These are phyloP conservation scores for Acanthamoeba healyi DNA, from an alignment of 208 protist genomes.

Conservation along the genomic window DNA sequence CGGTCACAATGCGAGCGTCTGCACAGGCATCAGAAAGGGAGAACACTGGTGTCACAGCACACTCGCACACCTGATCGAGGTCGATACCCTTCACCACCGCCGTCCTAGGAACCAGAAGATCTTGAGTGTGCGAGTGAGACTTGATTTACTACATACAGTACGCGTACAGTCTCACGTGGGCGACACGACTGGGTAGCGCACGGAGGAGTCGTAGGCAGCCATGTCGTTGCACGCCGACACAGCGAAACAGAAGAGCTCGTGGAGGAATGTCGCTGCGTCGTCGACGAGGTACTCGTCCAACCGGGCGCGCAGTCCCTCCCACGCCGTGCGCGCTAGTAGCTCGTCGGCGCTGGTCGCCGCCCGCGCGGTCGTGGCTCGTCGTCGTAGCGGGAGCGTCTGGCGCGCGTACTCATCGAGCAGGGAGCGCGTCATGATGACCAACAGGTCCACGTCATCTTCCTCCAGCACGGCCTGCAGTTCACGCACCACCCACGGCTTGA, in stretches of 20 bases:
- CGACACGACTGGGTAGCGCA: constrained; percentile 38
- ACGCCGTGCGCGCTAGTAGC: not conserved
- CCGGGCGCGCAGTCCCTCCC: not conserved
- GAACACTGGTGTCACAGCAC: too few relatives aligned
- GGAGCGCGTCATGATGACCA: constrained; percentile 14
- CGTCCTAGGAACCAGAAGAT: too few relatives aligned
- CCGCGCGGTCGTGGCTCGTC: not conserved
- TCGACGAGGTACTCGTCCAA: constrained; percentile 67
- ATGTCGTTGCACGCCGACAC: not conserved
- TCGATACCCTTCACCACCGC: too few relatives aligned
- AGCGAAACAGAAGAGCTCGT: constrained; percentile 63
- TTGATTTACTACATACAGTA: too few relatives aligned
- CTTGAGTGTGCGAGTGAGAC: too few relatives aligned
- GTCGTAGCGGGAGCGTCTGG: not conserved
- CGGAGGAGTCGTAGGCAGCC: not conserved
- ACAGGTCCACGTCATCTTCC: constrained; percentile 55
- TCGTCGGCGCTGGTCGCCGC: not conserved
- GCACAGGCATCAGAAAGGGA: too few relatives aligned
- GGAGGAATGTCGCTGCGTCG: constrained; percentile 19
- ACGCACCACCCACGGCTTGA: constrained; percentile 45
- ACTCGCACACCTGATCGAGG: too few relatives aligned
- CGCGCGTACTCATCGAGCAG: not conserved
- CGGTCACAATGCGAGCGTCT: too few relatives aligned
- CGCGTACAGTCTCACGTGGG: too few relatives aligned
- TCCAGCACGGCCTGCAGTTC: constrained; percentile 57